phyloP scores from a whole-genome alignment of 306 rosid species.

The cucumber (Cucumis sativus) region Cucumber_9930_V3 NC_026659.2:25124501-25125000 shows the following conservation, averaged over 20 bases:
- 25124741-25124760: not conserved
- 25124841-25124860: conserved; percentile 75
- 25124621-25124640: not conserved
- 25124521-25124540: conserved; percentile 69
- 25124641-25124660: not conserved
- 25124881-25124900: conserved; percentile 81
- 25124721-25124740: conserved; percentile 3
- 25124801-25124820: conserved; percentile 92
- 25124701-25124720: not conserved
- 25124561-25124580: not conserved
- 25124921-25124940: not conserved
- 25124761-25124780: conserved; percentile 66
- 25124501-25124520: conserved; percentile 70
- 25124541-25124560: not conserved
- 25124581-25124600: not conserved
- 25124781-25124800: conserved; percentile 88
- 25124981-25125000: conserved; percentile 61
- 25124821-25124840: conserved; percentile 93
- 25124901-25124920: conserved; percentile 17
- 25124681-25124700: not conserved
- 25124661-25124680: not conserved
- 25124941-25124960: conserved; percentile 11
- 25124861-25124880: conserved; percentile 96
- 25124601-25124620: not conserved
- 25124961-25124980: conserved; percentile 38